Base-by-base conservation (phyloP, 2,329 filamentous ascomycete genomes). In the Phoma sp. region DNA sequence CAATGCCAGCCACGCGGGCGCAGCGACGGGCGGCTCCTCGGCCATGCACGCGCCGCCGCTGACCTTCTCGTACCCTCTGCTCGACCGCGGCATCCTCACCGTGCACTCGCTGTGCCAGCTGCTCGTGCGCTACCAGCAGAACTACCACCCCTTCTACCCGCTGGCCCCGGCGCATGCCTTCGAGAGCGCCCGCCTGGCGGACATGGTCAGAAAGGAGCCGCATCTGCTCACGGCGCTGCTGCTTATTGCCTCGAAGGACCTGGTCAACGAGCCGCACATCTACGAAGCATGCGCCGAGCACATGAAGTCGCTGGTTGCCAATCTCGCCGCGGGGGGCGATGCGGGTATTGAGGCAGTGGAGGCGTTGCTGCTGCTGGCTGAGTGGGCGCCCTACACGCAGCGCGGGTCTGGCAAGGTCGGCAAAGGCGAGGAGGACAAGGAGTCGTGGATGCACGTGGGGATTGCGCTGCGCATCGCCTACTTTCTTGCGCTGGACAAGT, bases 401-500 rank as follows among this genome's bases (percentile, higher is more conserved):
- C 78, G 86, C 5, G 81, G 81, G 2, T 83, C 84, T 27, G 85
- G 85, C 29, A 80, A 83, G 24, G 85, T 90, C 18, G 88, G 88
- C 0, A 82, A 87, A 50, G 88, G 88, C 7, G 88, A 90, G 69
- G 88, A 90, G 67, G 88, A 91, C 62, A 82, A 88, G 39, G 87
- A 88, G 27, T 87, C 87, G 0, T 91, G 88, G 88, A 90, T 90
- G 87, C 86, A 90, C 62, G 86, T 90, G 5, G 88, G 88, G 1
- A 81, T 88, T 18, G 88, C 88, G 3, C 75, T 91, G 6, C 82
- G 88, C 6, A 83, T 89, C 2, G 88, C 84, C 0, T 90, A 90
- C 67, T 88, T 88, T 45, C 82, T 90, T 13, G 85, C 85, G 1
- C 78, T 91, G 14, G 88, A 91, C 66, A 81, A 86, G 55, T 89